These are phyloP conservation scores for Talaromyces sp. DNA, from an alignment of 2,329 filamentous ascomycete species.

Conservation along the genomic window DNA sequence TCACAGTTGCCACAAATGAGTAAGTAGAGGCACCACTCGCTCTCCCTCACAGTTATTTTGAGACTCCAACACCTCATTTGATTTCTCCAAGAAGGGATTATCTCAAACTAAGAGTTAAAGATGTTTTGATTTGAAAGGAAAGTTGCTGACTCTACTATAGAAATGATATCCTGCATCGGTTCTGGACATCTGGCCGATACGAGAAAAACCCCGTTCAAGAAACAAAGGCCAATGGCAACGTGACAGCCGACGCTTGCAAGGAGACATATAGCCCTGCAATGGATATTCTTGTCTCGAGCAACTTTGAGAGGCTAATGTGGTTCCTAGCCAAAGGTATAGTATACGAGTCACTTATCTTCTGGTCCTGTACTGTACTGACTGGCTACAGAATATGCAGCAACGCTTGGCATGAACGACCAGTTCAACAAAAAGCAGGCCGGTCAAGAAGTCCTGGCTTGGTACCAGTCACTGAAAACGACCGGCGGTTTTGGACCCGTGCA, in stretches of 20 bases:
- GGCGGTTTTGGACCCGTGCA: slow-evolving; percentile 75
- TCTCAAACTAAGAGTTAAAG: background rate
- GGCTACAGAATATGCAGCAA: slow-evolving; percentile 28
- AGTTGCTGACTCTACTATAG: background rate
- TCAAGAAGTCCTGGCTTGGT: slow-evolving; percentile 62
- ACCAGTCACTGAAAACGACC: slow-evolving; percentile 69
- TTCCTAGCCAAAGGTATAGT: slow-evolving; percentile 50
- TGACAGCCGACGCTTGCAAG: slow-evolving; percentile 39
- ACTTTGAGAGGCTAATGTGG: slow-evolving; percentile 95
- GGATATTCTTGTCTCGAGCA: slow-evolving; percentile 94
- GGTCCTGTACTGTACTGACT: background rate
- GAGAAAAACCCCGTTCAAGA: slow-evolving; percentile 65
- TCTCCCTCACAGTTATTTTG: background rate
- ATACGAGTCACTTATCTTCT: background rate
- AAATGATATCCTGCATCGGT: slow-evolving; percentile 93
- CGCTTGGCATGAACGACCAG: slow-evolving; percentile 60
- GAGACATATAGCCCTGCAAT: slow-evolving; percentile 93
- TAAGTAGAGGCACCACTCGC: background rate
- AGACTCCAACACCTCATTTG: background rate
- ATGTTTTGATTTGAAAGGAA: background rate
- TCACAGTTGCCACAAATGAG: slow-evolving; percentile 85
- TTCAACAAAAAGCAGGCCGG: slow-evolving; percentile 38
- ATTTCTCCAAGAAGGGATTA: background rate
- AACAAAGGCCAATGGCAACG: slow-evolving; percentile 47
- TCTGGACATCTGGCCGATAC: slow-evolving; percentile 86